Percentiles rank a stretch among this genome's conserved stretches.
These are phyloP conservation scores for Auriscalpium microsporum DNA, from an alignment of 768 basidiomycete genomes.

Conservation along the genomic window DNA sequence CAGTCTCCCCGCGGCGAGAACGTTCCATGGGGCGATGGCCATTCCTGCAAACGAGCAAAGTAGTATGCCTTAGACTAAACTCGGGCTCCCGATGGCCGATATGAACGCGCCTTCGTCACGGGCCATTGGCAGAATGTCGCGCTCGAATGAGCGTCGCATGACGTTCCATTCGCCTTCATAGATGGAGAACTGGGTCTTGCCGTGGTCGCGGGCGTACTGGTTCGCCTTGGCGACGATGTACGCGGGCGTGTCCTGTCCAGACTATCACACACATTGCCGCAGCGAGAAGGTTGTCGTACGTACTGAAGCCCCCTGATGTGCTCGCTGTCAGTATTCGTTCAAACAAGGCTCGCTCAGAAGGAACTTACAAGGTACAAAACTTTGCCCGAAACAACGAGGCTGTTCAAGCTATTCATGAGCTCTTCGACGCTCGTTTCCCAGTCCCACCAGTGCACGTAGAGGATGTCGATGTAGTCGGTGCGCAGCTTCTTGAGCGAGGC, in stretches of 20 bases:
- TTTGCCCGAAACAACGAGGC: constrained; percentile 32
- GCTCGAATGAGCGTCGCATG: constrained; percentile 30
- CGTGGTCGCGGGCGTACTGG: constrained; percentile 30
- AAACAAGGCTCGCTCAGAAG: no score
- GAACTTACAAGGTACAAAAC: constrained; percentile 31
- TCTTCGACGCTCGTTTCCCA: constrained; percentile 35
- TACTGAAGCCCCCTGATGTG: constrained; percentile 7
- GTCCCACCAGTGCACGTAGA: constrained; percentile 50
- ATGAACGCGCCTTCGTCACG: constrained; percentile 10
- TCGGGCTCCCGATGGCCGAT: not conserved
- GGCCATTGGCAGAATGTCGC: constrained; percentile 35
- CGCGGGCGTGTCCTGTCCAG: constrained; percentile 23
- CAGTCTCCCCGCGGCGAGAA: constrained; percentile 32
- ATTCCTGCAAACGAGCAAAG: constrained; percentile 18
- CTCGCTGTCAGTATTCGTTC: not conserved
- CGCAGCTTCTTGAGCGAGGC: constrained; percentile 40
- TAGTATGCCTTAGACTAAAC: not conserved
- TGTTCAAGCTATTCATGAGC: constrained; percentile 32
- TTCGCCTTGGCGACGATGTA: constrained; percentile 31
- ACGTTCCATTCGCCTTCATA: constrained; percentile 32
- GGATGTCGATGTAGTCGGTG: constrained; percentile 49
- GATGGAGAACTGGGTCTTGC: constrained; percentile 32
- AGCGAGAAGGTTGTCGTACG: not conserved
- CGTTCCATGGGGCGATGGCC: constrained; percentile 36
- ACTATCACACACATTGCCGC: not conserved